phyloP scores from a whole-genome alignment of 225 moss, liverwort and hornwort genomes.

The Lunularia cruciata region DNA sequence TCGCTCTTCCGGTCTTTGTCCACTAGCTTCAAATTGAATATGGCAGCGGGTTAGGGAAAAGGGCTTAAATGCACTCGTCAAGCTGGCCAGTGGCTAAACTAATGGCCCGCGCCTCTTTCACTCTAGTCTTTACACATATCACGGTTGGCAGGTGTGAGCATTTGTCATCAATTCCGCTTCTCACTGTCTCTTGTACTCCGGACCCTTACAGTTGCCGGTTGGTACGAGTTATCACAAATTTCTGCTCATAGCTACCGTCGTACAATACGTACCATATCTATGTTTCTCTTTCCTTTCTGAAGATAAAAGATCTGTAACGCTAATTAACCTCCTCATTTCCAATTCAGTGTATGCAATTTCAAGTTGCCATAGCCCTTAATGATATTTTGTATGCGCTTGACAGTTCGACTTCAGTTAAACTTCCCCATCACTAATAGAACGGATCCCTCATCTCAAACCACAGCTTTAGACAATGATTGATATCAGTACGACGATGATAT shows the following conservation, averaged over 20 bases:
- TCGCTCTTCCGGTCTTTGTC: too few relatives aligned
- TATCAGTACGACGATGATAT: too few relatives aligned
- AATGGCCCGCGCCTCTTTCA: slow-evolving; percentile 9
- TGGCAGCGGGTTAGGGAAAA: slow-evolving; percentile 3
- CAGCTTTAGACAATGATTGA: too few relatives aligned
- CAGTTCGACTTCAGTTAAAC: too few relatives aligned
- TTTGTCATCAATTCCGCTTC: background rate
- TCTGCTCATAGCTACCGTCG: background rate
- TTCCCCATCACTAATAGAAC: too few relatives aligned
- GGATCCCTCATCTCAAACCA: too few relatives aligned
- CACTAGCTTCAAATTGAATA: too few relatives aligned
- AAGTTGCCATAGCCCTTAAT: too few relatives aligned
- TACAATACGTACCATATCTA: background rate
- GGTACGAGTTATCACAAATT: slow-evolving; percentile 5
- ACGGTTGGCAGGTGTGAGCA: slow-evolving; percentile 17
- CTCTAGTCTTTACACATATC: background rate
- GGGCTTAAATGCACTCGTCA: background rate
- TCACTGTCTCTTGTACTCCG: background rate
- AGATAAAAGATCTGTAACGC: background rate
- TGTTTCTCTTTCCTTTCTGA: background rate
- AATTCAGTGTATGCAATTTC: too few relatives aligned
- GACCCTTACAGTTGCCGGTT: slow-evolving; percentile 7
- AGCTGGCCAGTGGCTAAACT: slow-evolving; percentile 10
- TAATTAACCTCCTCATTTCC: slow-evolving; percentile 5
- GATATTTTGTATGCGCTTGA: too few relatives aligned